Base-by-base conservation (phyloP, 768 basidiomycete species). In the Candolleomyces efflorescens region DNA sequence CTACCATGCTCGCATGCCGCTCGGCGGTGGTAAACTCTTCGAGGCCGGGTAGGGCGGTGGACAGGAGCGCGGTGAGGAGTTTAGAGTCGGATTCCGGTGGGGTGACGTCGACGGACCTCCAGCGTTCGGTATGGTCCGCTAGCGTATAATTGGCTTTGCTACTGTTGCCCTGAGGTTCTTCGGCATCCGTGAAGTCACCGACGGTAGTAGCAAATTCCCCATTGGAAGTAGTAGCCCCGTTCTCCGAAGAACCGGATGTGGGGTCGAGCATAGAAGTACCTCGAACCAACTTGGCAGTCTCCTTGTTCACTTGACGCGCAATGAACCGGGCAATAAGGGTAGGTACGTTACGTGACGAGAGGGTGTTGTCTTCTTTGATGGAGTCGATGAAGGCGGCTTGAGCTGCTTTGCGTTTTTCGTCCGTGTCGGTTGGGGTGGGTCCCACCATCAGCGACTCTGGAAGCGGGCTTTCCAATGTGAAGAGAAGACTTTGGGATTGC, bases 61-160 rank as follows among this genome's bases (percentile, higher is more conserved):
- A 72, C 53, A 94, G 67, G 18, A 92, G 78, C 17, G 77, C 71
- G 26, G 75, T 69, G 44, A 92, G 66, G 15, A 87, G 60, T 22
- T 75, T 68, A 18, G 74, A 68, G 60, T 86, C 86, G 48, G 82
- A 78, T 22, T 76, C 70, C 15, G 77, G 66, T 1, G 80, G 72
- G 12, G 68, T 62, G n/a, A 83, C 65, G 44, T 89, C 85, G 22
- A 89, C 69, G 66, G 80, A 90, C 54, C 89, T 78, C 63, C 92
- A 71, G 24, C 91, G 78, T 63, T 93, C 92, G 12, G 91, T 69
- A 64, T 94, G 90, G 63, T 94, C 91, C 38, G 80, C 83, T 48
- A 92, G 74, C 23, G 77, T 73, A 67, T 92, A 92, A 15, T 82
- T 5, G 32, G 32, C 79, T 1, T 73, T 73, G 43, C 67, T 68